Conservation (phyloP, 306 rosid genomes). For the Fragaria ananassa region DNA sequence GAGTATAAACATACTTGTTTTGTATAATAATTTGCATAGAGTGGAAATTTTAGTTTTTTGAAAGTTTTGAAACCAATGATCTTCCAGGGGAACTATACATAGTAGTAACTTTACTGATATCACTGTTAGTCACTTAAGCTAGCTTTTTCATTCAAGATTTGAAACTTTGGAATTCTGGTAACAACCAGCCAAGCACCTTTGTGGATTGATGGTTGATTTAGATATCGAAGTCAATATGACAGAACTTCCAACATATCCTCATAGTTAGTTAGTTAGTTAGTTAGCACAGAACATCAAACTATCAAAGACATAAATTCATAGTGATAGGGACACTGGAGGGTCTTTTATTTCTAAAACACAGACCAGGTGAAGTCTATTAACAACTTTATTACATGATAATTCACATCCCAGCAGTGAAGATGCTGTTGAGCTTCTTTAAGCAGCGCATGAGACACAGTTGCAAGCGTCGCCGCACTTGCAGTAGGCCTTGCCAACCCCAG, state of each 20-base stretch:
- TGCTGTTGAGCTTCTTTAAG: constrained; percentile 7
- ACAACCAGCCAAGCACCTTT: background rate
- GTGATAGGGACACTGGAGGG: background rate
- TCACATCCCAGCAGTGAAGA: background rate
- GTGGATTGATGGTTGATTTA: background rate
- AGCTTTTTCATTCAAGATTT: background rate
- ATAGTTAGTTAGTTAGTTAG: background rate
- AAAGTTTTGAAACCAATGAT: background rate
- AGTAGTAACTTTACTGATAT: background rate
- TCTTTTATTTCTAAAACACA: background rate
- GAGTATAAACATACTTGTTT: background rate
- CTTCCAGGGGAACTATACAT: background rate
- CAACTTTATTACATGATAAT: background rate
- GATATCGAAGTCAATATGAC: background rate
- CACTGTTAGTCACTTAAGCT: background rate
- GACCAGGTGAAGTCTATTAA: background rate
- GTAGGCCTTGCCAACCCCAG: constrained; percentile 39
- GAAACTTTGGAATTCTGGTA: background rate
- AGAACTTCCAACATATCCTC: background rate
- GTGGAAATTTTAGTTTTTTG: background rate
- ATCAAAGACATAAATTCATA: background rate
- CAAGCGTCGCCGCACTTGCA: constrained; percentile 54
- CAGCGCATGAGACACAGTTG: constrained; percentile 44
- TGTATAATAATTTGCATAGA: background rate
- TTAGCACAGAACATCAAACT: background rate